Percentiles rank a stretch among this genome's conserved stretches.
Evolutionary conservation across 352 stramenopile species (phyloP).

Genomic region (Globisporangium solare): DNA sequence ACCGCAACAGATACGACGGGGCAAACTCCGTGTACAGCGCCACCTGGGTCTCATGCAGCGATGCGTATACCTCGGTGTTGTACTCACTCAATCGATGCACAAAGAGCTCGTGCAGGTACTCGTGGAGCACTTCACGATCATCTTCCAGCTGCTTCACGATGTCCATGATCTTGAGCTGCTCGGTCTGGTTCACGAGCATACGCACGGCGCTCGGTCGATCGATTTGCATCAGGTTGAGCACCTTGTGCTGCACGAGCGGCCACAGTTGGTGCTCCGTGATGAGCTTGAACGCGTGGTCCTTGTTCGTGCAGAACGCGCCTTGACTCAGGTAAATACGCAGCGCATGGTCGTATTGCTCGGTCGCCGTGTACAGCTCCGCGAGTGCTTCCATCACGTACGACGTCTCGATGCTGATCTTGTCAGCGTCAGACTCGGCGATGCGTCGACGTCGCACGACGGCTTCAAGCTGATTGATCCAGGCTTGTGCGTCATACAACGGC

Average conservation of each 20-base stretch:
- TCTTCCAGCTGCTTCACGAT: slow-evolving; percentile 74
- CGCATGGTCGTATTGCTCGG: slow-evolving; percentile 77
- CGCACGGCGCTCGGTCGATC: slow-evolving; percentile 61
- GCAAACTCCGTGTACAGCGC: slow-evolving; percentile 68
- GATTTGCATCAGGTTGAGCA: slow-evolving; percentile 74
- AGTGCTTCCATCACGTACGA: slow-evolving; percentile 81
- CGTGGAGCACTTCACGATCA: slow-evolving; percentile 58
- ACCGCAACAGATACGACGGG: slow-evolving; percentile 60
- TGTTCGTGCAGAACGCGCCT: slow-evolving; percentile 80
- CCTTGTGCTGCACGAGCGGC: slow-evolving; percentile 73
- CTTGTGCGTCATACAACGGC: slow-evolving; percentile 69
- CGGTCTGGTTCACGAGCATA: slow-evolving; percentile 78
- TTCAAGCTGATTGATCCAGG: slow-evolving; percentile 83
- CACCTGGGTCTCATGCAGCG: slow-evolving; percentile 73
- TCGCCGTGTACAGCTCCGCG: slow-evolving; percentile 76
- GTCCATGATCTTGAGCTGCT: slow-evolving; percentile 73
- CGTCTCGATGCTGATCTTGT: slow-evolving; percentile 69
- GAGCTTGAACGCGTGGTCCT: slow-evolving; percentile 81
- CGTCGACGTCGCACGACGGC: slow-evolving; percentile 62
- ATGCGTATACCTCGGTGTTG: slow-evolving; percentile 70
- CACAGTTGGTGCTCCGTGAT: slow-evolving; percentile 82
- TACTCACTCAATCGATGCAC: slow-evolving; percentile 66
- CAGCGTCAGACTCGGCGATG: slow-evolving; percentile 53
- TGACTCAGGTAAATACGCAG: slow-evolving; percentile 84
- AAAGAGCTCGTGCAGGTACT: slow-evolving; percentile 77